A percentile compares a stretch with the other conserved stretches of the same genome.
Conservation (phyloP, 2,329 filamentous ascomycete genomes). For the Biscogniauxia marginata region DNA sequence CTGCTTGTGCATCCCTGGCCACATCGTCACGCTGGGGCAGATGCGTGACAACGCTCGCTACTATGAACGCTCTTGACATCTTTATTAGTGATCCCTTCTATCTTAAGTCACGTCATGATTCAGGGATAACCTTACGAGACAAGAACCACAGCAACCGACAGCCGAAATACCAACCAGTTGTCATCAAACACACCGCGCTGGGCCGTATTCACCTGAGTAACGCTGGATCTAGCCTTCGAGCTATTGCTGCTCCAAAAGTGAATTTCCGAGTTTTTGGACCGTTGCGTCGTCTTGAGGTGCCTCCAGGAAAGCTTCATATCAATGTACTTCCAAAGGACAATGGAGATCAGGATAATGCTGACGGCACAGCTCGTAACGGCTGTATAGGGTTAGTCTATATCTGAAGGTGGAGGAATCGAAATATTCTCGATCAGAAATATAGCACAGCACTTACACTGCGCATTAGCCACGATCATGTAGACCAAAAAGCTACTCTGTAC, state of each 20-base stretch:
- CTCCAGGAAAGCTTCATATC: constrained; percentile 17
- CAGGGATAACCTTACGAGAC: constrained; percentile 15
- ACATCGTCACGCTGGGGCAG: constrained; percentile 20
- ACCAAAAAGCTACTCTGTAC: constrained; percentile 22
- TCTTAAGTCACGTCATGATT: not conserved
- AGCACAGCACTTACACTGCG: no score
- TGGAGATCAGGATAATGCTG: constrained; percentile 17
- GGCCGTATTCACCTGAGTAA: constrained; percentile 2
- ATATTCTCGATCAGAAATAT: no score
- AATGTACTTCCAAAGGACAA: constrained; percentile 18
- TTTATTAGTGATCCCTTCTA: constrained; percentile 1
- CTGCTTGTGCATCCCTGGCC: constrained; percentile 18
- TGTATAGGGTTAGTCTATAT: constrained; percentile 6
- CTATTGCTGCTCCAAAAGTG: constrained; percentile 7
- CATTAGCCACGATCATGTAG: constrained; percentile 24
- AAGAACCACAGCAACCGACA: constrained; percentile 21
- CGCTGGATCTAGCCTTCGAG: constrained; percentile 5
- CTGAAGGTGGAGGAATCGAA: constrained; percentile 6
- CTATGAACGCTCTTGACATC: constrained; percentile 17
- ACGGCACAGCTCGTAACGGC: constrained; percentile 15
- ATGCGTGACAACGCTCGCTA: constrained; percentile 22
- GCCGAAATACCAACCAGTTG: constrained; percentile 21
- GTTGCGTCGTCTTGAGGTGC: constrained; percentile 1
- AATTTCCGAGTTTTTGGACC: constrained; percentile 11
- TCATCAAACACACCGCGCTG: constrained; percentile 19